Evolutionary conservation across 2,329 filamentous ascomycete genomes (phyloP), one percentile per base, ranked within the genome.

Genomic region (Sordariomycetes sp.): DNA sequence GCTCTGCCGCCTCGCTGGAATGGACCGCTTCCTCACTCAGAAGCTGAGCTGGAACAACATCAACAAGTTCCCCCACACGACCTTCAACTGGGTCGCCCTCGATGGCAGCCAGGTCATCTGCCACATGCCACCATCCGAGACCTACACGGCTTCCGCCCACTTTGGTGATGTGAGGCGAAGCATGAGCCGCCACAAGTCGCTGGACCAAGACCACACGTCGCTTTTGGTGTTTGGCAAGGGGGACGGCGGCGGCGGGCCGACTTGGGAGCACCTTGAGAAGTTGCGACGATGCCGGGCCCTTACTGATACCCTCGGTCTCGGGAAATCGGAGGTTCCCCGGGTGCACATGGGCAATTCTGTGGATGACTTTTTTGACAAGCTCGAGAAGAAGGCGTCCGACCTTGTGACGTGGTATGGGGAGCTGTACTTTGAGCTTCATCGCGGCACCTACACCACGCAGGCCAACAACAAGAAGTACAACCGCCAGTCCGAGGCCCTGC

Each of bases 1-100:
- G 67, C 76, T 99, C 50, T 97, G 90, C 68, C 87, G 92, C 3
- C 76, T 96, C 32, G 88, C 94, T n/a, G 92, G 90, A 22, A 97
- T 99, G 94, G 88, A 82, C 59, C 84, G 92, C 36, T 99, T 99
- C 76, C 87, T 99, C 66, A 99, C 94, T 0, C 94, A 99, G 71
- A 99, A 99, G 74, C 77, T 99, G 59, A 97, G 92, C 76, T 99
- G 94, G 94, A 97, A 97, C 76, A 97, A 97, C 69, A 97, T 97
- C 79, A 97, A 97, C 74, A 95, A 88, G 67, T 99, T 97, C 73
- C 94, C 94, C 0, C 94, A 97, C 68, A 97, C 94, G 6, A 97
- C 94, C 0, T 99, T 99, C 78, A 96, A 96, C 71, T 99, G 94
- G 94, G 91, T 99, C 35, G 84, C 90, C 13, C 81, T 96, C 15